These are phyloP conservation scores for Pseudocercospora macadamiae DNA, from an alignment of 2,329 filamentous ascomycete species.

Conservation along the genomic window DNA sequence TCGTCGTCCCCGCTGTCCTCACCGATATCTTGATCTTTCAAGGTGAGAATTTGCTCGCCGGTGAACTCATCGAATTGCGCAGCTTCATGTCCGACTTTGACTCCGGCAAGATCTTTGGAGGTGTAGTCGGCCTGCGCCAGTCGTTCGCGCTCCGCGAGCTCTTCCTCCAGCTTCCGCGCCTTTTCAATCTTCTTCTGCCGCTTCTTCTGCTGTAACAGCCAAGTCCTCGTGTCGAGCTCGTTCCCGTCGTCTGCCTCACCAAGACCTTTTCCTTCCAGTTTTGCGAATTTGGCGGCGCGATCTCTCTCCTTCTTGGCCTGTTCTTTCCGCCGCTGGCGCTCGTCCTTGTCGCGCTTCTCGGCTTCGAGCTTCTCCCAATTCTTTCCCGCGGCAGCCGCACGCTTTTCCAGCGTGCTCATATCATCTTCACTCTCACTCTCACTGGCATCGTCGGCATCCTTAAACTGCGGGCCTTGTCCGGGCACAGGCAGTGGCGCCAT, in stretches of 20 bases:
- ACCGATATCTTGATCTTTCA: constrained; percentile 90
- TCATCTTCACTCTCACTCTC: constrained; percentile 58
- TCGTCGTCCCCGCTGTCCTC: constrained; percentile 84
- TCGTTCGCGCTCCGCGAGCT: constrained; percentile 75
- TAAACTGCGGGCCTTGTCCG: constrained; percentile 65
- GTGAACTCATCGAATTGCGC: constrained; percentile 74
- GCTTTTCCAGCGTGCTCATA: constrained; percentile 81
- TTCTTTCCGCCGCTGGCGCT: constrained; percentile 77
- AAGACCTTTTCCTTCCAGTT: constrained; percentile 80
- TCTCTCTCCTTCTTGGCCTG: constrained; percentile 88
- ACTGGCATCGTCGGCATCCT: constrained; percentile 43
- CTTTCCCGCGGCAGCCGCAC: constrained; percentile 71
- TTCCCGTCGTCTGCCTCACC: constrained; percentile 73
- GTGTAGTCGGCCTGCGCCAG: constrained; percentile 73
- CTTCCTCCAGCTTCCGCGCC: constrained; percentile 70
- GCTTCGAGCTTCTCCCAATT: constrained; percentile 74
- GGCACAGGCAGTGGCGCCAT: constrained; percentile 88
- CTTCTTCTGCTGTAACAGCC: constrained; percentile 90
- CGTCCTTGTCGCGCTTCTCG: constrained; percentile 71
- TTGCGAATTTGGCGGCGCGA: constrained; percentile 72
- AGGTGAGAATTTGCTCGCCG: constrained; percentile 83
- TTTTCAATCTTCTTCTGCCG: constrained; percentile 85
- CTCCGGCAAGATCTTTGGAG: constrained; percentile 80
- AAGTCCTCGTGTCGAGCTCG: constrained; percentile 74
- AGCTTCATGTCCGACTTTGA: constrained; percentile 89